Evolutionary conservation across 768 basidiomycete genomes (phyloP).

Genomic region (Leccinum subtestaceum): DNA sequence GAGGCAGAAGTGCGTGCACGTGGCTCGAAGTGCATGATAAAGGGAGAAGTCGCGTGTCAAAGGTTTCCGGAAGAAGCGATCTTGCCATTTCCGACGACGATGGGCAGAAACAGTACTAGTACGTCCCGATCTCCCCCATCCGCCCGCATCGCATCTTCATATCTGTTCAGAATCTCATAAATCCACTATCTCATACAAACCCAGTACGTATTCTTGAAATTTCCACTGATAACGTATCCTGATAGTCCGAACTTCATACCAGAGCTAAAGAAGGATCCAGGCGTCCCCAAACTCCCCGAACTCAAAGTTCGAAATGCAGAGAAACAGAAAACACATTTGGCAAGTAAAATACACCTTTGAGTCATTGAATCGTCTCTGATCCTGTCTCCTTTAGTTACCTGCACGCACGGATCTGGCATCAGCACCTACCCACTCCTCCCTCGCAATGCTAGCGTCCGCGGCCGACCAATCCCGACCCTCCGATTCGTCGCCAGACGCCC

Average conservation of each 20-base stretch:
- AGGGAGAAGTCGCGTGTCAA: too few species aligned
- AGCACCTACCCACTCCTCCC: slow-evolving; percentile 64
- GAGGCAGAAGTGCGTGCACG: too few species aligned
- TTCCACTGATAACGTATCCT: slow-evolving; percentile 6
- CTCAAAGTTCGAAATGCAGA: too few species aligned
- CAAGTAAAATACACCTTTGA: slow-evolving; percentile 8
- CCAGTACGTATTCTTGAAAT: slow-evolving; percentile 16
- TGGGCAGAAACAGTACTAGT: slow-evolving; percentile 34
- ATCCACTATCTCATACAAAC: slow-evolving; percentile 23
- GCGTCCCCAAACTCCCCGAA: too few species aligned
- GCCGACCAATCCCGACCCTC: slow-evolving; percentile 8
- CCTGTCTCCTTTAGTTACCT: slow-evolving; percentile 19
- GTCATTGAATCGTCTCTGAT: too few species aligned
- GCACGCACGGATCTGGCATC: slow-evolving; percentile 50
- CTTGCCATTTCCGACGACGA: slow-evolving; percentile 7
- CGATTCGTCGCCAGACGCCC: slow-evolving; percentile 28
- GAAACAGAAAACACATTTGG: too few species aligned
- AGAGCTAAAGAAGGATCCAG: too few species aligned
- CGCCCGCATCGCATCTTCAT: not conserved
- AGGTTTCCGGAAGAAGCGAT: not conserved
- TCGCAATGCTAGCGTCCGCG: slow-evolving; percentile 50
- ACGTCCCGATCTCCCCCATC: slow-evolving; percentile 4
- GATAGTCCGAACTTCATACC: not conserved
- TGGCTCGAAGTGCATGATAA: too few species aligned
- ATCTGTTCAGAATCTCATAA: slow-evolving; percentile 23